A percentile compares a stretch with the other conserved stretches of the same genome.
These are phyloP conservation scores for Pythium chondricola DNA, from an alignment of 352 stramenopile species.

Conservation along the genomic window DNA sequence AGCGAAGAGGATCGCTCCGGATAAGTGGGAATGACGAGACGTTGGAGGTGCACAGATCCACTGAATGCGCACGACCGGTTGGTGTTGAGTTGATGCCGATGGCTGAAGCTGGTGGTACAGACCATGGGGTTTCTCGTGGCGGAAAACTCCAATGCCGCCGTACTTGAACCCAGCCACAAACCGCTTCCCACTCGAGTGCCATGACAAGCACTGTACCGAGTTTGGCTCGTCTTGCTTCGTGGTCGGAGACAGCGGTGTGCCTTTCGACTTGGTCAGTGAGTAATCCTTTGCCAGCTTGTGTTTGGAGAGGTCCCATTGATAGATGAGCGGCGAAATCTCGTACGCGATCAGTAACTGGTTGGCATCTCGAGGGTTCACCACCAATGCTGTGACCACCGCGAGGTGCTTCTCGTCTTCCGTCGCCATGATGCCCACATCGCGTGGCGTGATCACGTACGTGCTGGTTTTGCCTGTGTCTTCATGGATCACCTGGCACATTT, in stretches of 20 bases:
- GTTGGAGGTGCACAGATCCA: conserved; percentile 62
- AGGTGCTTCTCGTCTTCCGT: conserved; percentile 18
- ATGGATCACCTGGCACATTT: conserved; percentile 49
- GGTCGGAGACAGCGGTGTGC: neutral
- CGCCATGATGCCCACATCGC: conserved; percentile 30
- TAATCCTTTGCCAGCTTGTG: conserved; percentile 39
- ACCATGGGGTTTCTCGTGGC: conserved; percentile 48
- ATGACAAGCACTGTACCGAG: conserved; percentile 53
- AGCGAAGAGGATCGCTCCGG: conserved; percentile 47
- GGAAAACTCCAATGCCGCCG: conserved; percentile 54
- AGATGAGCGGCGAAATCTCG: conserved; percentile 36
- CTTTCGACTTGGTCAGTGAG: conserved; percentile 11
- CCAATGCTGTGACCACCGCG: conserved; percentile 41
- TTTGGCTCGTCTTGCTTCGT: conserved; percentile 19
- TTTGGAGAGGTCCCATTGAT: conserved; percentile 67
- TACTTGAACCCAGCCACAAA: conserved; percentile 66
- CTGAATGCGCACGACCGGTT: conserved; percentile 37
- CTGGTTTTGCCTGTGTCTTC: conserved; percentile 65
- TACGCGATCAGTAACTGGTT: conserved; percentile 66
- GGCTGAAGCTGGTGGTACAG: conserved; percentile 7
- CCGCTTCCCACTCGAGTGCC: conserved; percentile 70
- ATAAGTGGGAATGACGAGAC: conserved; percentile 38
- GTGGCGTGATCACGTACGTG: conserved; percentile 56
- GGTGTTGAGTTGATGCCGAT: neutral
- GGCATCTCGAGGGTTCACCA: conserved; percentile 44